Evolutionary conservation across 306 rosid genomes (phyloP).

Genomic region (Adenanthera pavonina): DNA sequence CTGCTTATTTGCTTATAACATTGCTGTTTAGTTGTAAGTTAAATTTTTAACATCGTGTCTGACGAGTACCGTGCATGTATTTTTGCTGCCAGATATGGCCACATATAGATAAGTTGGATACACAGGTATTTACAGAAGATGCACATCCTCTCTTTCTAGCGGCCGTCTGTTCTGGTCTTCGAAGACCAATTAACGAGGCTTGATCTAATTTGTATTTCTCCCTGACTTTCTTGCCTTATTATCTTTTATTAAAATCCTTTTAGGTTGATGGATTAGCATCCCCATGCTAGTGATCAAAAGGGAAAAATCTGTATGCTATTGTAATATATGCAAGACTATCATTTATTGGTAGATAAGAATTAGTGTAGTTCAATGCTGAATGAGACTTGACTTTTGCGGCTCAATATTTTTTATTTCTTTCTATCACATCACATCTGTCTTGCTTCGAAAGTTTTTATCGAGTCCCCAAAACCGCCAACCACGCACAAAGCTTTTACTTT

Average conservation of each 20-base stretch:
- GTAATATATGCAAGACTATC: conserved; percentile 39
- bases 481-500: no score
- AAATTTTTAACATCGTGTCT: not conserved
- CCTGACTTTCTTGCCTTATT: not conserved
- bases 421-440: not conserved
- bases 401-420: conserved; percentile 9
- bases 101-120: conserved; percentile 80
- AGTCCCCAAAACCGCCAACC: not conserved
- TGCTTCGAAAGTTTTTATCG: not conserved
- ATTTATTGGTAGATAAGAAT: conserved; percentile 26
- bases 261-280: conserved; percentile 31
- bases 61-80: conserved; percentile 6
- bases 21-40: not conserved
- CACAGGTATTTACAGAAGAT: conserved; percentile 68
- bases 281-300: conserved; percentile 23
- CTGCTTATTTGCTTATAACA: not conserved
- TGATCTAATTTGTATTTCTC: conserved; percentile 36
- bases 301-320: conserved; percentile 34
- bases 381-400: conserved; percentile 11
- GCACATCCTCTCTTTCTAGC: conserved; percentile 70
- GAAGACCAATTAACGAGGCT: conserved; percentile 52
- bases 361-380: conserved; percentile 27
- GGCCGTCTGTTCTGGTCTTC: conserved; percentile 75
- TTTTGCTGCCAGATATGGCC: conserved; percentile 83
- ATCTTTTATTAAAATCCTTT: conserved; percentile 24